phyloP scores from a whole-genome alignment of 2,329 filamentous ascomycete genomes.

The Lachnellula hyalina region DNA sequence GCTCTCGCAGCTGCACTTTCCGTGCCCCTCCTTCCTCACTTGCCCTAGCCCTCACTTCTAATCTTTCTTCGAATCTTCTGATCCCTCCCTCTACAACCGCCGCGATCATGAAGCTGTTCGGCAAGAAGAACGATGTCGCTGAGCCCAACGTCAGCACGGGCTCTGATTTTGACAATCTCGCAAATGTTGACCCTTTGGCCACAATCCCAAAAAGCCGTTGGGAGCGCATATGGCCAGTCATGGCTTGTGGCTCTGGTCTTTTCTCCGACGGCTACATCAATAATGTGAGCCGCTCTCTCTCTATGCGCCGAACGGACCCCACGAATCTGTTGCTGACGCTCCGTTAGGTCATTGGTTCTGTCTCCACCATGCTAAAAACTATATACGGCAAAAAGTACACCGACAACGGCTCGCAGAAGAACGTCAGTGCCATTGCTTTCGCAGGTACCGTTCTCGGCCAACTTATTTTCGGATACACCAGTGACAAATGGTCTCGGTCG shows the following conservation, averaged over 20 bases:
- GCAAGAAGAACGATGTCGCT: constrained; percentile 7
- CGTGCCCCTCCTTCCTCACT: not conserved
- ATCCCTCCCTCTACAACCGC: not conserved
- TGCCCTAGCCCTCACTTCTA: not conserved
- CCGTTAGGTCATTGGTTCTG: constrained; percentile 73
- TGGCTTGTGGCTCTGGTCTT: constrained; percentile 83
- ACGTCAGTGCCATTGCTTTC: constrained; percentile 79
- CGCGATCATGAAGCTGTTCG: constrained; percentile 9
- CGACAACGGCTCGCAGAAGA: constrained; percentile 62
- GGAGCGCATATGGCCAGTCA: constrained; percentile 49
- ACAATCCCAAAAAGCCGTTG: constrained; percentile 21
- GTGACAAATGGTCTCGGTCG: constrained; percentile 79
- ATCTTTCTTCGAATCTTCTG: not conserved
- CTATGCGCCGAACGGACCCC: not conserved
- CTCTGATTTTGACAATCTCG: not conserved
- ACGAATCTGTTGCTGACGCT: not conserved
- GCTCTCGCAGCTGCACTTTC: too few relatives aligned
- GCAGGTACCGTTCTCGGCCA: constrained; percentile 81
- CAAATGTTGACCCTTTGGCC: constrained; percentile 14
- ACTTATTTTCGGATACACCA: constrained; percentile 72
- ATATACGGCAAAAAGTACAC: constrained; percentile 68
- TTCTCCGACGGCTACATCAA: constrained; percentile 93
- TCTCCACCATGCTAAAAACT: constrained; percentile 66
- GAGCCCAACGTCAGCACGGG: constrained; percentile 4
- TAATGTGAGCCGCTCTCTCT: constrained; percentile 48